Conservation (phyloP, 1,284 basidiomycete genomes). For the Dichomitus squalens region DNA sequence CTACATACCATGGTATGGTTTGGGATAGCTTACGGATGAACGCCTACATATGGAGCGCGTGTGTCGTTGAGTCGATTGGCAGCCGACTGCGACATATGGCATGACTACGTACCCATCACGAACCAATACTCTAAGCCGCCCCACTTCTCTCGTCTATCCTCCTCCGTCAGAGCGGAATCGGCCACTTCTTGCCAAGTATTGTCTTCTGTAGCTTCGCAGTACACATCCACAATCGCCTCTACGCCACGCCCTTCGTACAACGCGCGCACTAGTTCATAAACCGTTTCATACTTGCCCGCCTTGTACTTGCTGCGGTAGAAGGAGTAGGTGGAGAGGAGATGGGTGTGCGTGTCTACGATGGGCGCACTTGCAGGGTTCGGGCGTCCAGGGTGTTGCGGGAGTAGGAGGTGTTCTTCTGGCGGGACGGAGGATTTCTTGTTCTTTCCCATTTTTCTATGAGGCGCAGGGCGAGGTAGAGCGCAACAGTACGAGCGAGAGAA, state of each 20-base stretch:
- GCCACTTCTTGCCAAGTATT: conserved; percentile 69
- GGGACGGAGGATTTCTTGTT: conserved; percentile 33
- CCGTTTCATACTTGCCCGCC: conserved; percentile 47
- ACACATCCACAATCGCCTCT: conserved; percentile 76
- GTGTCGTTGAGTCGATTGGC: neutral
- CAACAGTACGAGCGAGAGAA: neutral
- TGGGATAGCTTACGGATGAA: conserved; percentile 64
- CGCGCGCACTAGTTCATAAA: conserved; percentile 67
- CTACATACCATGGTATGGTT: neutral
- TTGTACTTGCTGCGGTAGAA: conserved; percentile 63
- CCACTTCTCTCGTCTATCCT: conserved; percentile 55
- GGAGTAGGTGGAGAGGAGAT: conserved; percentile 70
- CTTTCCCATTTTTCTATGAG: conserved; percentile 33
- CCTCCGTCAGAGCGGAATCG: conserved; percentile 61
- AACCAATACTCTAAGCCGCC: conserved; percentile 73
- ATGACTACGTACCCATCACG: conserved; percentile 61
- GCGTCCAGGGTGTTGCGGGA: conserved; percentile 29
- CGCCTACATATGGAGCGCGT: conserved; percentile 43
- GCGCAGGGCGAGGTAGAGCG: neutral
- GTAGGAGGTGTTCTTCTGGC: conserved; percentile 29
- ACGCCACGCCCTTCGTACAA: conserved; percentile 61
- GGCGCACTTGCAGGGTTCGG: conserved; percentile 30
- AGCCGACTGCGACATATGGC: neutral
- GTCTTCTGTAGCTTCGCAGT: conserved; percentile 76
- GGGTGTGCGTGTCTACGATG: conserved; percentile 81